These are phyloP conservation scores for Russula vinacea DNA, from an alignment of 768 basidiomycete genomes.

Conservation along the genomic window DNA sequence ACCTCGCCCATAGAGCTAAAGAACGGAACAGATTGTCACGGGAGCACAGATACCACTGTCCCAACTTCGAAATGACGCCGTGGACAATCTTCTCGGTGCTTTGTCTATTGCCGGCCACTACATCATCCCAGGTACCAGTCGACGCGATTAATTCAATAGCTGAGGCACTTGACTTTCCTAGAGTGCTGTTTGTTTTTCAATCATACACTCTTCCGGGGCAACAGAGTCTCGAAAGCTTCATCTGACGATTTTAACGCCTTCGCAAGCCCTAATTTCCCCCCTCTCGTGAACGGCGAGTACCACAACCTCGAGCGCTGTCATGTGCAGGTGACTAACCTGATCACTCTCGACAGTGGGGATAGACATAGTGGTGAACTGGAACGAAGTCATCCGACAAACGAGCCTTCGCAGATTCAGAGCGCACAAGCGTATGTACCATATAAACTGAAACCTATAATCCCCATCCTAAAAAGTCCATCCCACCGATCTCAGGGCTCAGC, in stretches of 20 bases:
- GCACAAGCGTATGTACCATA: conserved; percentile 57
- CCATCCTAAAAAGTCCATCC: neutral
- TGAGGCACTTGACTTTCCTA: conserved; percentile 33
- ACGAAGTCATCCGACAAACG: conserved; percentile 79
- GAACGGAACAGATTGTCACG: conserved; percentile 63
- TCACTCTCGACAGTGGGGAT: conserved; percentile 63
- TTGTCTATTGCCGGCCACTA: conserved; percentile 87
- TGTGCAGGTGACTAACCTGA: neutral
- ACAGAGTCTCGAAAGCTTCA: conserved; percentile 77
- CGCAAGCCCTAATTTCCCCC: conserved; percentile 77
- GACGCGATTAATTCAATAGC: neutral
- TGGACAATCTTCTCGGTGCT: conserved; percentile 89
- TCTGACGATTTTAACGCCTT: conserved; percentile 84
- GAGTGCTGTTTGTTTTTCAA: conserved; percentile 90
- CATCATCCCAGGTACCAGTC: conserved; percentile 73
- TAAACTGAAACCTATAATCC: neutral
- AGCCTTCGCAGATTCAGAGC: conserved; percentile 73
- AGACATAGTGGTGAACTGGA: conserved; percentile 88
- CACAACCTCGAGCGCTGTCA: neutral
- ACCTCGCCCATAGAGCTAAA: neutral
- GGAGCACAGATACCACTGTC: conserved; percentile 93
- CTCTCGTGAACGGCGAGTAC: conserved; percentile 69
- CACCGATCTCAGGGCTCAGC: conserved; percentile 57
- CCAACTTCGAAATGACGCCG: conserved; percentile 88
- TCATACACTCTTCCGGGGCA: conserved; percentile 81